Evolutionary conservation across 345 rosid genomes (phyloP), one percentile per base, ranked within the genome.

Genomic region (Clarkia xantiana): DNA sequence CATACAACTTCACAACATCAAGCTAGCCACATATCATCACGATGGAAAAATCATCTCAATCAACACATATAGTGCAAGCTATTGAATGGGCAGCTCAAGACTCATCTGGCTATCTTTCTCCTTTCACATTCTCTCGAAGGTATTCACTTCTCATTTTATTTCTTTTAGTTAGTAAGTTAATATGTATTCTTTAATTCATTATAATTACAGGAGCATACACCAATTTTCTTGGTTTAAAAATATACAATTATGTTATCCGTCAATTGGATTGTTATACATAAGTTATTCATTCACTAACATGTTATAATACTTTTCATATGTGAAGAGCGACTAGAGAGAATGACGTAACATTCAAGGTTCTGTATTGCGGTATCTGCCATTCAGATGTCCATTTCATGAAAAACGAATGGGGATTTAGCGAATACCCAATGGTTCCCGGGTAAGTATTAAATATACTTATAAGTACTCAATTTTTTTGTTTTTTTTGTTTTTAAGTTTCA

Each of bases 351-450:
- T 52, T 73, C 11, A 73, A 58, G 44, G 63, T 70, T 14, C 20
- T 73, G 22, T 67, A 66, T 19, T 70, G 75, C 55, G 75, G 72
- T 34, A 67, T 73, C 7, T 73, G 75, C 54, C 78, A 73, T 36
- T 44, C 70, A 0, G 72, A 70, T 45, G 67, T 73, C 43, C 64
- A 64, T 56, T 10, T 3, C 18, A 2, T 61, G 34, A 73, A 61
- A 43, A 69, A 69, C 6, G 78, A 67, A 1, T 70, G 67, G 72
- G 70, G 72, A 9, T 0, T 1, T 39, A 12, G 67, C 10, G 14
- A 9, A 8, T 73, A 54, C 38, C 78, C 78, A 13, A 3, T 69
- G 18, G 70, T 70, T n/a, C 78, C 78, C 0, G 70, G 78, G 75
- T 73, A 67, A 3, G 55, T 8, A 22, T 2, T n/a, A 19, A 23